Evolutionary conservation across 495 filamentous ascomycete species (phyloP), one percentile per base, ranked within the genome.

Genomic region (Xylaria telfairii): DNA sequence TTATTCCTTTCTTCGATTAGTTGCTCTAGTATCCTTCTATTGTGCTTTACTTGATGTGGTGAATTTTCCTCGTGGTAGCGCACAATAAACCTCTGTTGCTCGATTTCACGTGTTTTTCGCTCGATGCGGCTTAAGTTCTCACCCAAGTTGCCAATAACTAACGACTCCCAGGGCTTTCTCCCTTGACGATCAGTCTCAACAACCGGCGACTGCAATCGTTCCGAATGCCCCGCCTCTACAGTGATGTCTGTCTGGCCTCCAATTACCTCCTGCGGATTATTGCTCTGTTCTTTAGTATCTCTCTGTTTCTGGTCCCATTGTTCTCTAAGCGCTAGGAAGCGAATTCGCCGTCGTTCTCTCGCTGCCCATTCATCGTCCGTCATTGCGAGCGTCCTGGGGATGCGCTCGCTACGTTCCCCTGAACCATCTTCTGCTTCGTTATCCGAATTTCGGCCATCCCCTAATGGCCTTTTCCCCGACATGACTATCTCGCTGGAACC

Each of bases 41-140:
- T 63, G n/a, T 77, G 76, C 39, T 60, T 30, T 30, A 73, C 73
- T 41, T 75, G 54, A 24, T 72, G 37, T 39, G 76, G 73, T 34
- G 82, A 80, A 44, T 79, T 64, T 10, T 78, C 28, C 12, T 72
- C 66, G 34, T 83, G 79, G 56, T 79, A 65, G 9, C 73, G 67
- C 8, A 77, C 65, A 68, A 80, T 79, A 34, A 79, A 75, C 9
- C 75, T 74, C 8, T 76, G 74, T 24, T 80, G 82, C 28, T 76
- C 75, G 21, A 85, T 76, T 68, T 79, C 77, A 21, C 83, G 73
- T 51, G 83, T 74, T 26, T 81, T 83, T 19, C 75, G 62, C 67
- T 84, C 75, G 28, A 85, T 82, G 24, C 72, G 71, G 39, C 76
- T 83, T 32, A 81, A 67, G 39, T 83, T 81, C 54, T 83, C 81